These are phyloP conservation scores for Lyophyllum atratum DNA, from an alignment of 768 basidiomycete species.

Conservation along the genomic window DNA sequence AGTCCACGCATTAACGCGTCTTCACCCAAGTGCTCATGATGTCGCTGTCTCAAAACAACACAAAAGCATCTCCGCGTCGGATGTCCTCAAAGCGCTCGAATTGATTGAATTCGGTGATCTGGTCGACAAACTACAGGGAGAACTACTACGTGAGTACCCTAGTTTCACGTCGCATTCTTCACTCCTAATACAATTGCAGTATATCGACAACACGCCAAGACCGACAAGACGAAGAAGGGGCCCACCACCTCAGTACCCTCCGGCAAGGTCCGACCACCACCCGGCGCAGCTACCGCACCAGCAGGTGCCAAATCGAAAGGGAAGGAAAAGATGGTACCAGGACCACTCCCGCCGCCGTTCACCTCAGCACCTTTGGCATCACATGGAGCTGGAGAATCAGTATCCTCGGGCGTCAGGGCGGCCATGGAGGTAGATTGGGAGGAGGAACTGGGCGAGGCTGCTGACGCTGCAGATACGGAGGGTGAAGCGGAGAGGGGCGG, in stretches of 20 bases:
- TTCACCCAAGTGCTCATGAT: slow-evolving; percentile 72
- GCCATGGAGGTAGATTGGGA: slow-evolving; percentile 35
- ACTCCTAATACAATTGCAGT: slow-evolving; percentile 38
- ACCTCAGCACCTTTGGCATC: slow-evolving; percentile 29
- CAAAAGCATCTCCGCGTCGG: slow-evolving; percentile 80
- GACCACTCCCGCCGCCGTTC: slow-evolving; percentile 28
- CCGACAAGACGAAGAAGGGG: slow-evolving; percentile 54
- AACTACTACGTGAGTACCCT: slow-evolving; percentile 58
- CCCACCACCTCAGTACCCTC: slow-evolving; percentile 23
- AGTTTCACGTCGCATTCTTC: not conserved
- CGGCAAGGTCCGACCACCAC: slow-evolving; percentile 19
- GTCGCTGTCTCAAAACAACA: slow-evolving; percentile 87
- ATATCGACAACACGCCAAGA: slow-evolving; percentile 65
- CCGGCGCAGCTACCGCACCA: slow-evolving; percentile 11
- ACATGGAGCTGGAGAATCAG: slow-evolving; percentile 24
- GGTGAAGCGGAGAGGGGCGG: slow-evolving; percentile 11
- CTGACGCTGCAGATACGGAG: slow-evolving; percentile 25
- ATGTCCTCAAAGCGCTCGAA: slow-evolving; percentile 87
- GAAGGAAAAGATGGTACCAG: slow-evolving; percentile 37
- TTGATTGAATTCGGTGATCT: slow-evolving; percentile 76
- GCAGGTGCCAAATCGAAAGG: slow-evolving; percentile 28
- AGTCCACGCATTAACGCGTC: slow-evolving; percentile 14
- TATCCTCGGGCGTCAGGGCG: slow-evolving; percentile 27
- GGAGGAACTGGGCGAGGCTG: slow-evolving; percentile 26
- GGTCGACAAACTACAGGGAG: slow-evolving; percentile 58